A percentile compares a stretch with the other conserved stretches of the same genome.
phyloP scores from a whole-genome alignment of 192 early-diverging fungal species.

The Coemansia sp. region DNA sequence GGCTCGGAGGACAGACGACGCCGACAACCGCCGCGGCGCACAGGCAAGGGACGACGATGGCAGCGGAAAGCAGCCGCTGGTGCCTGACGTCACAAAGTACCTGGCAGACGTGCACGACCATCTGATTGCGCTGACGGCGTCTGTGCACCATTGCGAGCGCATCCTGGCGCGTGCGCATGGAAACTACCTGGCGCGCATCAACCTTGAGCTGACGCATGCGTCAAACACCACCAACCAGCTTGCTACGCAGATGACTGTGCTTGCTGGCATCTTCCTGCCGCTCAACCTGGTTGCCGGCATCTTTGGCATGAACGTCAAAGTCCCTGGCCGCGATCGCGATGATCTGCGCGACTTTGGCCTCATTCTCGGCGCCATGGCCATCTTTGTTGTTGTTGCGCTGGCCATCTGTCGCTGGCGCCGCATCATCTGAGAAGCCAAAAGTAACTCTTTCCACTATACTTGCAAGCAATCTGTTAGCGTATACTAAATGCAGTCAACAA shows the following conservation, averaged over 20 bases:
- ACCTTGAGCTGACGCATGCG: conserved; percentile 74
- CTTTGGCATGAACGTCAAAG: conserved; percentile 72
- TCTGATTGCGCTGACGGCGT: conserved; percentile 77
- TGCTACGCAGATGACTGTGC: conserved; percentile 45
- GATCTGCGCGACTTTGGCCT: conserved; percentile 44
- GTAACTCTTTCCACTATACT: no score
- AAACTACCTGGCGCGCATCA: conserved; percentile 87
- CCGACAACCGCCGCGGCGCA: neutral
- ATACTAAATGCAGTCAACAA: no score
- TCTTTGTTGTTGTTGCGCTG: conserved; percentile 36
- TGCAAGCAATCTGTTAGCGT: no score
- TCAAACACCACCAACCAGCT: conserved; percentile 52
- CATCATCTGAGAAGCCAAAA: conserved; percentile 43
- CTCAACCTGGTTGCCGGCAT: conserved; percentile 69
- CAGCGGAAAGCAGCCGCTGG: neutral
- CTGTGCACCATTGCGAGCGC: conserved; percentile 77
- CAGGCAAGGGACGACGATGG: neutral
- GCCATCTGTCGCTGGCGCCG: conserved; percentile 44
- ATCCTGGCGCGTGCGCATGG: conserved; percentile 75
- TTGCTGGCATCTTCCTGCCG: conserved; percentile 61
- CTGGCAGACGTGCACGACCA: conserved; percentile 59
- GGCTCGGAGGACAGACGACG: conserved; percentile 13
- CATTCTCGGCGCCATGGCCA: conserved; percentile 32
- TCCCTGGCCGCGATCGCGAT: conserved; percentile 62
- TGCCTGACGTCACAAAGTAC: conserved; percentile 34